Evolutionary conservation across 768 basidiomycete genomes (phyloP), one percentile per base, ranked within the genome.

Genomic region (Pisolithus sp.): DNA sequence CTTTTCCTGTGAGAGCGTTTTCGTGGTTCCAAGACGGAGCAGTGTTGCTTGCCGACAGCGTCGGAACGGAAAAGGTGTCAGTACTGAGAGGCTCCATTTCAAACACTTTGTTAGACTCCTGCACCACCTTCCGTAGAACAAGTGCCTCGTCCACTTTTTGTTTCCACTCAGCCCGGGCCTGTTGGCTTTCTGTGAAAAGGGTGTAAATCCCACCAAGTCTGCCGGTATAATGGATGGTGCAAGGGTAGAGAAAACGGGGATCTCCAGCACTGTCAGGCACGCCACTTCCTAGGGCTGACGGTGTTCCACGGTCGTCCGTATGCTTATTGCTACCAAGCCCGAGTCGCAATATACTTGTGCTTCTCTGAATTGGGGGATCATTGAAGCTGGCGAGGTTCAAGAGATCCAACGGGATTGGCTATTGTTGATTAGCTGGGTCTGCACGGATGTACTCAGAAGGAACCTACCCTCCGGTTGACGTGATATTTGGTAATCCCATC

Each of bases 351-450:
- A 93, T 73, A 21, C 89, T 86, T 18, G 81, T 75, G 31, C 81
- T 77, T 21, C 91, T 81, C 61, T 89, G 85, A 0, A 85, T 84
- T 0, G 91, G 80, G 0, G 82, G 77, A 58, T 94, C 91, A 21
- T 78, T 81, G 68, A 94, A 92, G 65, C 83, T 86, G 49, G 88
- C 86, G 24, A 94, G 76, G 6, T 87, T 88, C 12, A 98, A 74
- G 4, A 99, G 75, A 60, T 96, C 93, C 54, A 99, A 73, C 17
- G 95, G 94, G 41, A 98, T 90, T 0, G 95, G 94, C 91, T 95
- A 57, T 18, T 17, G 7, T 15, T 10, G 39, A 34, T 49, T 12
- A 54, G 15, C 46, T 34, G 58, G 48, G 17, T 20, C 5, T 18
- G 3, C 13, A 21, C 49, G 39, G 30, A 50, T 37, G 17, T 12